A percentile compares a stretch with the other conserved stretches of the same genome.
These are phyloP conservation scores for Marchantia paleacea DNA, from an alignment of 225 moss, liverwort and hornwort species.

Conservation along the genomic window DNA sequence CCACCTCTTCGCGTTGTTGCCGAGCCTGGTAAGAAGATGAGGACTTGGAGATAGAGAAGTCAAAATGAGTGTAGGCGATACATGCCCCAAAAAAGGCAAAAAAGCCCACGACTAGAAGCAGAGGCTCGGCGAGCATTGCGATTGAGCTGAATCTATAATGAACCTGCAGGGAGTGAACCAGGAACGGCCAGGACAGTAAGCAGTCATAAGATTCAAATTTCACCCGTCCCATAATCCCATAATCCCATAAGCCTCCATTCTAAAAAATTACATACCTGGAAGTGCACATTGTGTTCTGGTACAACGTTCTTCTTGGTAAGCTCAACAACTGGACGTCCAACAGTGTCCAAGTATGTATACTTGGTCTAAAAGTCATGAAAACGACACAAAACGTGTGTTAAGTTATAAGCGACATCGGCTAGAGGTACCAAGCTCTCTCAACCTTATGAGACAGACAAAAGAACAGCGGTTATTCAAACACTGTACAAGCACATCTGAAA, in stretches of 20 bases:
- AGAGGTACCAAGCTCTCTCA: not conserved
- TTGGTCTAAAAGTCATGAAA: conserved; percentile 46
- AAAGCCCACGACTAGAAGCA: conserved; percentile 68
- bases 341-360: conserved; percentile 84
- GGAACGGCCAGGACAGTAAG: not conserved
- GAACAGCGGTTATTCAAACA: too few relatives aligned
- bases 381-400: not conserved
- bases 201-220: not conserved
- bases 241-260: not conserved
- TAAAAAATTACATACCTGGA: conserved; percentile 47
- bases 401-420: not conserved
- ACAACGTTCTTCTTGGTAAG: conserved; percentile 69
- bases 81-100: conserved; percentile 68
- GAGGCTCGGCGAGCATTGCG: conserved; percentile 77
- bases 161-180: conserved; percentile 31
- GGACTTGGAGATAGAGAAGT: conserved; percentile 83
- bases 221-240: not conserved
- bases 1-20: conserved; percentile 71
- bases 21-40: conserved; percentile 61
- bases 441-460: too few relatives aligned
- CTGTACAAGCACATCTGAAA: too few relatives aligned
- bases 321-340: conserved; percentile 69
- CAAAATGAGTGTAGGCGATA: conserved; percentile 72
- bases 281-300: conserved; percentile 71
- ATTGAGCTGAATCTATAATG: conserved; percentile 72